phyloP scores from a whole-genome alignment of 2,329 filamentous ascomycete species.

The Pseudocercospora pini-densiflorae region DNA sequence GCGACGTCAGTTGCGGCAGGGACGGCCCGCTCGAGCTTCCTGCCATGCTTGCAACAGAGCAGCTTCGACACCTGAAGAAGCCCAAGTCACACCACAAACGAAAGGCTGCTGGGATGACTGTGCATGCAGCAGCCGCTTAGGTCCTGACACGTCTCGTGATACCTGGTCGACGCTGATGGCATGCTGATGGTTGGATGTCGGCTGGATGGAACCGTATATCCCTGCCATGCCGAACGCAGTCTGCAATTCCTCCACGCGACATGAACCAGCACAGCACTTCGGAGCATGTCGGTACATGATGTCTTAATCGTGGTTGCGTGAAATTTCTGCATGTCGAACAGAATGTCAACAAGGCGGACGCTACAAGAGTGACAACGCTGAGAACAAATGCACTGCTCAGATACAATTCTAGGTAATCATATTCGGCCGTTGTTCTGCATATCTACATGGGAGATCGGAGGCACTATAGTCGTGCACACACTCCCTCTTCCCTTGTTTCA shows the following conservation, averaged over 20 bases:
- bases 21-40: background rate
- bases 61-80: background rate
- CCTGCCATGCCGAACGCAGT: background rate
- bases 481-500: background rate
- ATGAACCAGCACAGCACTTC: background rate
- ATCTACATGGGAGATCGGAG: constrained; percentile 21
- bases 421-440: constrained; percentile 13
- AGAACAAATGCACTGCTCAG: background rate
- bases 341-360: background rate
- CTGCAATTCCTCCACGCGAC: background rate
- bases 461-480: constrained; percentile 1
- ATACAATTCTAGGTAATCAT: background rate
- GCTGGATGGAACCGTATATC: no score
- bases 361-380: background rate
- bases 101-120: background rate
- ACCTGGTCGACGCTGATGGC: background rate
- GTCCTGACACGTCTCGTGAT: constrained; percentile 2
- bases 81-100: constrained; percentile 9
- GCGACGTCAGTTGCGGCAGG: background rate
- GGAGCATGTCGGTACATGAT: background rate
- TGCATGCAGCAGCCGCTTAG: background rate
- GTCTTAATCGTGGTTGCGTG: no score
- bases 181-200: background rate
- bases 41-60: background rate
- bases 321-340: background rate